Percentiles rank a stretch among this genome's conserved stretches.
These are phyloP conservation scores for Nicotiana undulata DNA, from an alignment of 257 asterid species.

Conservation along the genomic window DNA sequence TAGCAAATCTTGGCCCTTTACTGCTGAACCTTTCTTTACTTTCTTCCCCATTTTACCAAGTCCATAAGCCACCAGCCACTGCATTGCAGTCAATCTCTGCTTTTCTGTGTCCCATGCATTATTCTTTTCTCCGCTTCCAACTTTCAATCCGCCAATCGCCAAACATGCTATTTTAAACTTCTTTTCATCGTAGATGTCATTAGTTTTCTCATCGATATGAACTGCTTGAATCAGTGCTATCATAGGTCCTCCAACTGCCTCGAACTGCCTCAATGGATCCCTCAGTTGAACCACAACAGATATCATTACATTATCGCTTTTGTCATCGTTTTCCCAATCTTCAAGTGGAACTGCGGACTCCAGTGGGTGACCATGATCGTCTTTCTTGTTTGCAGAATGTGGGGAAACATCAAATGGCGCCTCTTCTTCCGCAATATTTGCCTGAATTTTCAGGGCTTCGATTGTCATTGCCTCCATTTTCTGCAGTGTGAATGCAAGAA, in stretches of 20 bases:
- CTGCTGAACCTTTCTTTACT: slow-evolving; percentile 30
- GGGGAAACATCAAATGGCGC: slow-evolving; percentile 83
- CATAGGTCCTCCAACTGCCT: slow-evolving; percentile 89
- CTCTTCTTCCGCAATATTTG: slow-evolving; percentile 59
- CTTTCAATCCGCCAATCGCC: slow-evolving; percentile 64
- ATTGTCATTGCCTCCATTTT: slow-evolving; percentile 70
- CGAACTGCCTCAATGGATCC: slow-evolving; percentile 81
- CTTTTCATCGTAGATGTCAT: slow-evolving; percentile 36
- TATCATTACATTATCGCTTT: slow-evolving; percentile 19
- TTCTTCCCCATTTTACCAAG: slow-evolving; percentile 57
- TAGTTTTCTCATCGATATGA: background rate
- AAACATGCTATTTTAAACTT: slow-evolving; percentile 46
- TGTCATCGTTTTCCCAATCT: slow-evolving; percentile 37
- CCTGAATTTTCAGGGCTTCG: slow-evolving; percentile 69
- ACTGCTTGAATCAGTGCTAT: slow-evolving; percentile 50
- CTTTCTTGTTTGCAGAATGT: slow-evolving; percentile 21
- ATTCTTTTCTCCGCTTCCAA: slow-evolving; percentile 26
- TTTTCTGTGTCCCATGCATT: slow-evolving; percentile 69
- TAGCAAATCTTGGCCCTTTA: slow-evolving; percentile 43
- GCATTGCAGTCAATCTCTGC: slow-evolving; percentile 74
- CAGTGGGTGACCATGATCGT: slow-evolving; percentile 13
- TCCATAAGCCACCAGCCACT: slow-evolving; percentile 75
- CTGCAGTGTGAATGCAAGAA: slow-evolving; percentile 62
- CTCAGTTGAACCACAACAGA: slow-evolving; percentile 58
- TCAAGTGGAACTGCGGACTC: slow-evolving; percentile 58